phyloP scores from a whole-genome alignment of 225 moss, liverwort and hornwort genomes.

The Polytrichum commune region DNA sequence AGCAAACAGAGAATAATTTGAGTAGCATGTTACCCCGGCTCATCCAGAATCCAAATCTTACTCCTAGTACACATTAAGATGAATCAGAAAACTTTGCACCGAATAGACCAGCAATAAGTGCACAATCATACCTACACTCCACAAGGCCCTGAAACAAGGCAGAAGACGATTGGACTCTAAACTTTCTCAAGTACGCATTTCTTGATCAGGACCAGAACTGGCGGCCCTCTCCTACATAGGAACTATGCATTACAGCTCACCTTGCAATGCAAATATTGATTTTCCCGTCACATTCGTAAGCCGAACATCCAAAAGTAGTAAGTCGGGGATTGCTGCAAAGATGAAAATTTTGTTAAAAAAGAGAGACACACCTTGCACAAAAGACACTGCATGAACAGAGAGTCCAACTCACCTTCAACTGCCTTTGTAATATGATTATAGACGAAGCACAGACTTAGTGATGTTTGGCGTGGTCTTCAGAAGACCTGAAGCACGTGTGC shows the following conservation, averaged over 20 bases:
- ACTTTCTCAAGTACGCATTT: neutral
- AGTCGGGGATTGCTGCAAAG: constrained; percentile 46
- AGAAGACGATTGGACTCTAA: neutral
- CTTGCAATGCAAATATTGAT: constrained; percentile 50
- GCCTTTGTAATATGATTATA: no score
- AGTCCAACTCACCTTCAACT: no score
- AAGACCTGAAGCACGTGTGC: no score
- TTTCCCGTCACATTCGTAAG: constrained; percentile 40
- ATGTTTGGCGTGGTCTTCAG: no score
- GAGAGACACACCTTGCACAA: neutral
- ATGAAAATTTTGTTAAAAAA: neutral
- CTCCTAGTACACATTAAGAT: no score
- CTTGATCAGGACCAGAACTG: neutral
- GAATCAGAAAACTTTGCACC: no score
- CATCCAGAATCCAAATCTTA: no score
- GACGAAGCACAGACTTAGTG: no score
- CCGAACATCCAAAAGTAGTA: constrained; percentile 65
- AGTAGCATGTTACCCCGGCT: neutral
- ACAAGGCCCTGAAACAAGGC: neutral
- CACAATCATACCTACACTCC: neutral
- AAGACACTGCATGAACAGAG: neutral
- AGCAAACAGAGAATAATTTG: neutral
- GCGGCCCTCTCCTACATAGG: neutral
- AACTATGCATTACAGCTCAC: constrained; percentile 14
- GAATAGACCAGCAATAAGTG: neutral